phyloP scores from a whole-genome alignment of 2,329 filamentous ascomycete species.

The Hypoxylon sp. region DNA sequence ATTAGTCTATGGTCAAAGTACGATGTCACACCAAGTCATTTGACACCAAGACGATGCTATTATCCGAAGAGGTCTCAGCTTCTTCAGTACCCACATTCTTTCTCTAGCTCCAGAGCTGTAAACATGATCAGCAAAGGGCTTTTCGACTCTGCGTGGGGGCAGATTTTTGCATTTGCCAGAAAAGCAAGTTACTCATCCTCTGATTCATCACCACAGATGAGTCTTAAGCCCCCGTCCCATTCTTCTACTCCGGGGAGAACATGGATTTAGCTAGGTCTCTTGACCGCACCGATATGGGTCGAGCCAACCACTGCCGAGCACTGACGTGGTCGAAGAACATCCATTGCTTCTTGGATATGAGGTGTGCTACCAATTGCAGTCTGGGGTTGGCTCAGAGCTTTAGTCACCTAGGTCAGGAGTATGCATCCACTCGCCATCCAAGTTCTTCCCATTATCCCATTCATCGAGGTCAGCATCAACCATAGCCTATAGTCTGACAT shows the following conservation, averaged over 20 bases:
- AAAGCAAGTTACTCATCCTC: constrained; percentile 28
- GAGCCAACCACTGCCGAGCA: background rate
- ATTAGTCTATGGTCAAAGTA: constrained; percentile 25
- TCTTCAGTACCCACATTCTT: constrained; percentile 24
- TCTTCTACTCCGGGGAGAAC: background rate
- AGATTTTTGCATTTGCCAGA: constrained; percentile 16
- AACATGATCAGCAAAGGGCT: constrained; percentile 12
- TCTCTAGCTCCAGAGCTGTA: constrained; percentile 9
- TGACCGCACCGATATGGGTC: constrained; percentile 2
- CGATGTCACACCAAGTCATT: constrained; percentile 20
- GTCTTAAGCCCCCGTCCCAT: constrained; percentile 9
- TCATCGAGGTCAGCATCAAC: constrained; percentile 18
- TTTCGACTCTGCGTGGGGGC: constrained; percentile 23
- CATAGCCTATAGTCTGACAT: constrained; percentile 33
- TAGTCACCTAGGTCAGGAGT: background rate
- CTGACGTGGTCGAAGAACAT: constrained; percentile 1
- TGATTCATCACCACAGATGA: constrained; percentile 28
- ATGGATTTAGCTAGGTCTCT: constrained; percentile 1
- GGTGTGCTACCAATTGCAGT: constrained; percentile 15
- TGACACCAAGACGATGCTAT: constrained; percentile 24
- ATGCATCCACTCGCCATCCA: constrained; percentile 1
- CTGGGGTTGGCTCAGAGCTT: constrained; percentile 1
- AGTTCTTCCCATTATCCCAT: constrained; percentile 22
- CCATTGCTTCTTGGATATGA: constrained; percentile 27
- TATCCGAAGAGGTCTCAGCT: constrained; percentile 38